A percentile compares a stretch with the other conserved stretches of the same genome.
These are phyloP conservation scores for Macrophomina tecta DNA, from an alignment of 2,329 filamentous ascomycete species.

Conservation along the genomic window DNA sequence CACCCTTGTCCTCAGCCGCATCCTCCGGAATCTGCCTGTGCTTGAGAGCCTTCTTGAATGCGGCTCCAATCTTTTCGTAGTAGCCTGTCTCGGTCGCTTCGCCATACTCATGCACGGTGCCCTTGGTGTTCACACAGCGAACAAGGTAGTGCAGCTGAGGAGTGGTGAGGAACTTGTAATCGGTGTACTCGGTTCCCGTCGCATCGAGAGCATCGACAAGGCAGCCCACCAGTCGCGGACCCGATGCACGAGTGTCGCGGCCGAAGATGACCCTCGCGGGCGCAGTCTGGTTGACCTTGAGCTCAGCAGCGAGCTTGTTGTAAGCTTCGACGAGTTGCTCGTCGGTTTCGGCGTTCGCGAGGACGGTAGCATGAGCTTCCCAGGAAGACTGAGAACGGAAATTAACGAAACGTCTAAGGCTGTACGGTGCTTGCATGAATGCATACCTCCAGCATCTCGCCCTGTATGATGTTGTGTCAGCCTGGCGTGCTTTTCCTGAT, in stretches of 20 bases:
- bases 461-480: conserved; percentile 53
- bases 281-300: conserved; percentile 72
- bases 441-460: conserved; percentile 90
- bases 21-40: conserved; percentile 59
- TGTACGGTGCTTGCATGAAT: neutral
- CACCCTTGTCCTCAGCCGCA: conserved; percentile 59
- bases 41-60: conserved; percentile 83
- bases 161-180: conserved; percentile 92
- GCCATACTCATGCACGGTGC: conserved; percentile 85
- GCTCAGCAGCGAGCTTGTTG: conserved; percentile 63
- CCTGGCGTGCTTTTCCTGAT: neutral
- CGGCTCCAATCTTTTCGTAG: conserved; percentile 86
- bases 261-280: conserved; percentile 86
- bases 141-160: conserved; percentile 98
- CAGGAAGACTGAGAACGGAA: conserved; percentile 69
- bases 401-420: conserved; percentile 5
- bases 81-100: conserved; percentile 89
- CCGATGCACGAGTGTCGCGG: conserved; percentile 91
- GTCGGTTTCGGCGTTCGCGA: conserved; percentile 83
- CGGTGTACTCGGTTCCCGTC: conserved; percentile 74
- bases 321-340: conserved; percentile 76
- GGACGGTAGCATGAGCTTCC: conserved; percentile 85
- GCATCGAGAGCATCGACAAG: conserved; percentile 81
- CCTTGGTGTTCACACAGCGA: conserved; percentile 90
- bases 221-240: conserved; percentile 79